Evolutionary conservation across 2,329 filamentous ascomycete genomes (phyloP).

Genomic region (Raffaelea deltoideospora): DNA sequence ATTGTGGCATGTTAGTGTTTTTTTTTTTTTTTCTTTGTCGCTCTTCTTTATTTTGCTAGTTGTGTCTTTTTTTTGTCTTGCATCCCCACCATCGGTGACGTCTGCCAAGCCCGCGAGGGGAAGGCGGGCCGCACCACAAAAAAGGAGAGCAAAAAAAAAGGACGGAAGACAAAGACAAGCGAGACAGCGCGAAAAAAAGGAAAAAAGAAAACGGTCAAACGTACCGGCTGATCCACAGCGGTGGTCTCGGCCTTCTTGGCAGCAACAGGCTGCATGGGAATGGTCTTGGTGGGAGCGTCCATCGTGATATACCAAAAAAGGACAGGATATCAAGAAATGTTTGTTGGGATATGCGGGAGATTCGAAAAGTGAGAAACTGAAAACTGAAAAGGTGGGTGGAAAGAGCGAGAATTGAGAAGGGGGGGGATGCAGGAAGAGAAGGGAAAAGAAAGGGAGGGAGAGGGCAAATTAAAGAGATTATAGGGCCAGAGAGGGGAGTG

Average conservation of each 20-base stretch:
- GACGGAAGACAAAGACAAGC: too few species aligned
- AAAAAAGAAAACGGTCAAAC: slow-evolving; percentile 3
- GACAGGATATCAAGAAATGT: too few species aligned
- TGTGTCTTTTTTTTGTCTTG: too few species aligned
- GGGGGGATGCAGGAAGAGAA: not conserved
- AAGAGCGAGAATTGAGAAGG: not conserved
- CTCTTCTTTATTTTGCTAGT: too few species aligned
- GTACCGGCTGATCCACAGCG: slow-evolving; percentile 13
- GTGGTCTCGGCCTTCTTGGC: slow-evolving; percentile 11
- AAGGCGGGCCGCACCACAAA: too few species aligned
- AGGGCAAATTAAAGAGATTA: not conserved
- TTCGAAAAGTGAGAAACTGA: not conserved
- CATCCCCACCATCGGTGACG: too few species aligned
- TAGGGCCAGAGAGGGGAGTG: not conserved
- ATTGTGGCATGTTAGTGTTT: not conserved
- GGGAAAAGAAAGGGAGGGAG: not conserved
- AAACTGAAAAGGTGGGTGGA: not conserved
- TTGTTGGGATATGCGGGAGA: not conserved
- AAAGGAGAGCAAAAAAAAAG: too few species aligned
- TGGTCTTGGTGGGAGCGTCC: slow-evolving; percentile 9
- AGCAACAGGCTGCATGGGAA: slow-evolving; percentile 9
- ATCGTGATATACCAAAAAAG: too few species aligned
- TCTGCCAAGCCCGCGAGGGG: too few species aligned
- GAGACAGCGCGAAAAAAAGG: too few species aligned
- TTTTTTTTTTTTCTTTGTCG: too few species aligned